Conservation (phyloP, 148 eudicot genomes). For the Silene uniflora region DNA sequence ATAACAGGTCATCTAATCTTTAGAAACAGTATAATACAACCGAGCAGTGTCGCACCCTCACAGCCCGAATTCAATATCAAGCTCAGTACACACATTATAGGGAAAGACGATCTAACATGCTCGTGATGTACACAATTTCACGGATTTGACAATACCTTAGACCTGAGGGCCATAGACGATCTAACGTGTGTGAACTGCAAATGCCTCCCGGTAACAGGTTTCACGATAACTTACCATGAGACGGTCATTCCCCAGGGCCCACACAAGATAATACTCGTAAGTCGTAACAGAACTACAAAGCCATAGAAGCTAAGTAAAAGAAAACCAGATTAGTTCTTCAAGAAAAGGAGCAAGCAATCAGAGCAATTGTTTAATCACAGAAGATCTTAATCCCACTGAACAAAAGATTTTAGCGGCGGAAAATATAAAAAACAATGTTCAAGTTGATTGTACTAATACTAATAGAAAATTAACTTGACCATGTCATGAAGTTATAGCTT, state of each 20-base stretch:
- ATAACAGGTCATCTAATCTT: too few relatives aligned
- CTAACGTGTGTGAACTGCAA: too few relatives aligned
- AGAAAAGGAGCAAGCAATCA: not conserved
- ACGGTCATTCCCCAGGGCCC: not conserved
- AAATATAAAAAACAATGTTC: constrained; percentile 14
- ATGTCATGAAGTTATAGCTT: constrained; percentile 14
- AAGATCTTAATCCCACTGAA: constrained; percentile 22
- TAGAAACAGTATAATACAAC: too few relatives aligned
- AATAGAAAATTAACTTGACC: constrained; percentile 13
- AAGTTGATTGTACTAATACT: constrained; percentile 18
- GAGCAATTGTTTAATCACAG: constrained; percentile 15
- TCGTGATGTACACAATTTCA: too few relatives aligned
- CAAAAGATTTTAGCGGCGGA: constrained; percentile 33
- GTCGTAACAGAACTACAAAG: not conserved
- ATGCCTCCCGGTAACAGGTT: too few relatives aligned
- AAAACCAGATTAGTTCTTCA: not conserved
- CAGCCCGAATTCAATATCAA: too few relatives aligned
- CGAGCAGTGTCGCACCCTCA: too few relatives aligned
- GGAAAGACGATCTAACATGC: too few relatives aligned
- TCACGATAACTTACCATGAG: not conserved
- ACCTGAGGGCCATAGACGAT: too few relatives aligned
- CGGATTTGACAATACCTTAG: not conserved
- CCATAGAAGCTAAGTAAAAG: constrained; percentile 3
- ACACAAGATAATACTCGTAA: too few relatives aligned
- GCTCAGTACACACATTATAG: too few relatives aligned